These are phyloP conservation scores for Glarea lozoyensis DNA, from an alignment of 495 filamentous ascomycete species.

Conservation along the genomic window DNA sequence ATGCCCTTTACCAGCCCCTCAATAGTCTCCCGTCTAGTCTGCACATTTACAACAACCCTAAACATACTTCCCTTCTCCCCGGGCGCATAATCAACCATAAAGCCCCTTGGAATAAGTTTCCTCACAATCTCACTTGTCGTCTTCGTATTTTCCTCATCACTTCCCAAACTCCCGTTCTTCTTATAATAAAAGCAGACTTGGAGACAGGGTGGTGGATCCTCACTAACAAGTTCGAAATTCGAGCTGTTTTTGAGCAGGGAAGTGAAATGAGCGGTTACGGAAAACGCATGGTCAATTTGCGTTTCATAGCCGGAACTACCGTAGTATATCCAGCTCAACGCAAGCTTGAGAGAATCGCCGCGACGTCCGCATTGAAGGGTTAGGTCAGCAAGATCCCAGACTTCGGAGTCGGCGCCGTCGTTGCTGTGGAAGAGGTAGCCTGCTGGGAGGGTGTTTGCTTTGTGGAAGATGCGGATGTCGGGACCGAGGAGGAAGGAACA, in stretches of 20 bases:
- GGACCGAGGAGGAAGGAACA: slow-evolving; percentile 80
- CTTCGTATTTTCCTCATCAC: slow-evolving; percentile 53
- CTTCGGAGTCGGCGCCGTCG: slow-evolving; percentile 35
- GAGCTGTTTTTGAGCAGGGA: slow-evolving; percentile 31
- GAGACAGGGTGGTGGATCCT: slow-evolving; percentile 75
- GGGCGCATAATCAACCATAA: slow-evolving; percentile 92
- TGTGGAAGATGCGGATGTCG: slow-evolving; percentile 67
- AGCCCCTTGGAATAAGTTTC: slow-evolving; percentile 61
- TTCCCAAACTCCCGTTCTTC: slow-evolving; percentile 43
- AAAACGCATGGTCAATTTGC: slow-evolving; percentile 21
- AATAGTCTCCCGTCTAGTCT: slow-evolving; percentile 62
- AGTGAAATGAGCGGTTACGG: slow-evolving; percentile 18
- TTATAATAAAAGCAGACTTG: slow-evolving; percentile 94
- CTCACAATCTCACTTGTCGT: slow-evolving; percentile 60
- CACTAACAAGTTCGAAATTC: slow-evolving; percentile 62
- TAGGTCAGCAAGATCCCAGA: slow-evolving; percentile 89
- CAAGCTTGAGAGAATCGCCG: slow-evolving; percentile 80
- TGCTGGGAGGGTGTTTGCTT: slow-evolving; percentile 76
- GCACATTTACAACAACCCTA: slow-evolving; percentile 75
- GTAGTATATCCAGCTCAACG: slow-evolving; percentile 83
- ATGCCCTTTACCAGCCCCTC: slow-evolving; percentile 70
- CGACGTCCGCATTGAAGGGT: slow-evolving; percentile 87
- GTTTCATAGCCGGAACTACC: slow-evolving; percentile 34
- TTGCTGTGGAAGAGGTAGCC: slow-evolving; percentile 74
- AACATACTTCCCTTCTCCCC: slow-evolving; percentile 75